Base-by-base conservation (phyloP, 2,329 filamentous ascomycete species). In the Eutypella sp. region DNA sequence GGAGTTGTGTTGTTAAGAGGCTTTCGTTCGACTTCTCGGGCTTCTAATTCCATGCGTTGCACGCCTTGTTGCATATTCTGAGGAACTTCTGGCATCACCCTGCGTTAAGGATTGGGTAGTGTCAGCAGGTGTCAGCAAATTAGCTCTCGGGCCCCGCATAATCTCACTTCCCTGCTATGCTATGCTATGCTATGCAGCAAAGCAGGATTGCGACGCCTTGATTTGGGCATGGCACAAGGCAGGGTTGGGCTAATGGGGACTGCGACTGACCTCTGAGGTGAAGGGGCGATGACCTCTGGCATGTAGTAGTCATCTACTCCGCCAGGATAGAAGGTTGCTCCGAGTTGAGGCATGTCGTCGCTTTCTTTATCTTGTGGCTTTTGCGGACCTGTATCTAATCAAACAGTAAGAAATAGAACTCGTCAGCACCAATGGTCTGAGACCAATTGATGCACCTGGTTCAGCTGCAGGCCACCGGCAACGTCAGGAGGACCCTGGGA, bases 51-150 rank as follows among this genome's bases (percentile, higher is more conserved):
- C 72, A 99, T 82, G 67, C 91, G 85, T 61, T 92, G 87, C 55
- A 99, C 80, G 69, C 88, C 92, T 62, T 95, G 85, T 72, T 96
- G 90, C 81, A 99, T 96, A 70, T 96, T 92, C 69, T 92, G 87
- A 57, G 92, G 89, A 55, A 96, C 90, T 76, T 96, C 90, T 65
- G 89, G 88, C 83, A 92, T 96, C 62, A 95, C 82, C 73, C 89
- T 95, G 67, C 56, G 63, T 53, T 38, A 62, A 58, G 58, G 54
- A 41, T 27, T 5, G 29, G 31, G n/a, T 23, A 44, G 22, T 5
- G 19, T 39, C 36, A n/a, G n/a, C n/a, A n/a, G n/a, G n/a, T n/a
- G 36, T 39, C 36, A 39, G 36, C 36, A 22, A 39, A 39, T 19
- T 39, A 13, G 19, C n/a, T n/a, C n/a, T n/a, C n/a, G n/a, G 16